Evolutionary conservation across 257 asterid genomes (phyloP), one percentile per base, ranked within the genome.

Genomic region (Linaria vulgaris): DNA sequence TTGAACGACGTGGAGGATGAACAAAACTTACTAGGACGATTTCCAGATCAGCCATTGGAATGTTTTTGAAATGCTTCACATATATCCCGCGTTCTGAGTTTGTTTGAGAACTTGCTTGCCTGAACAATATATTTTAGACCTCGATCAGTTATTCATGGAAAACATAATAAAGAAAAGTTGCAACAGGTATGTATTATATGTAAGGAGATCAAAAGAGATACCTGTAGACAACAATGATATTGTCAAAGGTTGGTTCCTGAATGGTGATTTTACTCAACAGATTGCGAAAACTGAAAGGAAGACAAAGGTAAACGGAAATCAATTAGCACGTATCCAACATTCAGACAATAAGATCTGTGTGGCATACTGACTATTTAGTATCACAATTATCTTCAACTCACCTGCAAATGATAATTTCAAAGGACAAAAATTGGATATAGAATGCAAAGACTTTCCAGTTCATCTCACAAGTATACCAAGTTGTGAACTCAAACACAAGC

Each of bases 11-110:
- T 34, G 9, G 1, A 64, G 38, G 68, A 46, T 21, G 34, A 67
- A 69, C 62, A 54, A 69, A 66, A 72, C 97, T 72, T 73, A 92
- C 96, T 49, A 92, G 95, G 72, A 92, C 97, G 72, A 92, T 84
- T 80, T 89, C 99, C 99, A 92, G 76, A 83, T 92, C 99, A 73
- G 97, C 99, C 99, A 92, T 92, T 15, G 99, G 99, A 68, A 92
- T 92, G 80, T 79, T 77, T 72, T 79, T 89, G 91, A 92, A 92
- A 85, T 92, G 99, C 82, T 89, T 92, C 79, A 92, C 95, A 82
- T 63, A 87, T 66, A 92, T 84, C 66, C 98, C 98, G 66, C 96
- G 86, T 50, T 91, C 96, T 47, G 72, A 64, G 72, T 86, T 86
- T 63, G 49, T 60, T 74, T 47, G 56, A 59, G 94, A 65, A 78